Conservation (phyloP, 805 yeast species). For the Brettanomyces sp. region DNA sequence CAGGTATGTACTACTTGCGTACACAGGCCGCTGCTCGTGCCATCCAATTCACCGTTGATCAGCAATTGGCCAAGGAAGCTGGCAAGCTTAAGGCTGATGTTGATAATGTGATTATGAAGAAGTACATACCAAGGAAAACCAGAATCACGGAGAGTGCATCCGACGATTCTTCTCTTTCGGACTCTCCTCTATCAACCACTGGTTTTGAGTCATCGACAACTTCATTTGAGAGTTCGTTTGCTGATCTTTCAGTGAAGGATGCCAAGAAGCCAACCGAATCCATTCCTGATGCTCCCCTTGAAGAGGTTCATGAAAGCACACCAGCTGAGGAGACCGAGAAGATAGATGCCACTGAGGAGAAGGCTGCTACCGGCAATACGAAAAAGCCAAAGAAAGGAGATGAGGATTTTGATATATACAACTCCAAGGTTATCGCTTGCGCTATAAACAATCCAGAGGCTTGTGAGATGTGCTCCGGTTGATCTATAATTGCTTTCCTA, state of each 20-base stretch:
- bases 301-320: neutral
- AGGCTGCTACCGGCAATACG: conserved; percentile 21
- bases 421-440: conserved; percentile 91
- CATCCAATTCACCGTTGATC: conserved; percentile 82
- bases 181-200: conserved; percentile 34
- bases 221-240: conserved; percentile 35
- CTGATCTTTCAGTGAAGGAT: conserved; percentile 32
- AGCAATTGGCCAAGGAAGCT: conserved; percentile 28
- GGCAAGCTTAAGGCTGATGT: conserved; percentile 17
- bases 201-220: conserved; percentile 34
- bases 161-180: conserved; percentile 12
- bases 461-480: conserved; percentile 99
- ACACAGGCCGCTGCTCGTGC: conserved; percentile 98
- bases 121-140: conserved; percentile 23
- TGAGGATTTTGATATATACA: conserved; percentile 64
- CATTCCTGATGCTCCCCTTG: neutral
- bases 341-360: conserved; percentile 4
- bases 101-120: conserved; percentile 20
- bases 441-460: conserved; percentile 96
- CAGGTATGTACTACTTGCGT: conserved; percentile 98
- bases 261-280: conserved; percentile 4
- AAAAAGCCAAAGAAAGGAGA: neutral
- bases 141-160: conserved; percentile 7
- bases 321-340: conserved; percentile 2
- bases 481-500: conserved; percentile 9